Conservation (phyloP, 805 yeast genomes). For the Cyberlindnera mycetangii region DNA sequence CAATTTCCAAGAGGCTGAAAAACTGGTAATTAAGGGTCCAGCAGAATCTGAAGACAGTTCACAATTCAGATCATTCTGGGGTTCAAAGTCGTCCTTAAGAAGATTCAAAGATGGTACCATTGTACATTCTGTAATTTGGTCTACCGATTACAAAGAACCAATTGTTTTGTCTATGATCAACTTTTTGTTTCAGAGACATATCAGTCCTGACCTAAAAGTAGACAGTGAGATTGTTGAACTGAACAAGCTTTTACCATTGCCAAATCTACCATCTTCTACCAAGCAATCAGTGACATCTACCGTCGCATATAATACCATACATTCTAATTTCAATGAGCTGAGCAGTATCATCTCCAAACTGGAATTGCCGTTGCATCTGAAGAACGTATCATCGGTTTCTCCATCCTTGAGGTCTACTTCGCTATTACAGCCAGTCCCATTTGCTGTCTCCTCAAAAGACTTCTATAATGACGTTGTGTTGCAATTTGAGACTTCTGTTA, state of each 20-base stretch:
- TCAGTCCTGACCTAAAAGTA: conserved; percentile 39
- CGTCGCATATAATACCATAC: conserved; percentile 40
- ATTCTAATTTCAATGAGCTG: conserved; percentile 56
- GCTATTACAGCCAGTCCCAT: conserved; percentile 75
- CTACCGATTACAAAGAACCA: conserved; percentile 52
- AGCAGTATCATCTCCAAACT: conserved; percentile 49
- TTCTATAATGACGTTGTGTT: conserved; percentile 77
- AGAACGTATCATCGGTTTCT: conserved; percentile 70
- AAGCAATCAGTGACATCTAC: conserved; percentile 48
- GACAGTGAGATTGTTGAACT: conserved; percentile 40
- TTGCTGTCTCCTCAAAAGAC: conserved; percentile 69
- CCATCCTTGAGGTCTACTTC: conserved; percentile 76
- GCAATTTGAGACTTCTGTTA: conserved; percentile 85
- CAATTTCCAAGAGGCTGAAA: conserved; percentile 72
- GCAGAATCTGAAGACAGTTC: conserved; percentile 53
- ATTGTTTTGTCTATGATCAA: conserved; percentile 62
- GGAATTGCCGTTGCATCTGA: conserved; percentile 65
- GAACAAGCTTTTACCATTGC: conserved; percentile 52
- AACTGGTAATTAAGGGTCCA: conserved; percentile 86
- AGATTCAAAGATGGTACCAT: conserved; percentile 91
- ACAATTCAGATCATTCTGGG: conserved; percentile 86
- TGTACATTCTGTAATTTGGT: conserved; percentile 90
- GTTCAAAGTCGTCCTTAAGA: conserved; percentile 76
- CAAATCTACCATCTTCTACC: conserved; percentile 55
- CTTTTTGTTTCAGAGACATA: conserved; percentile 62